Evolutionary conservation across 1,284 basidiomycete species (phyloP), one percentile per base, ranked within the genome.

Genomic region (Ceratobasidium sp.): DNA sequence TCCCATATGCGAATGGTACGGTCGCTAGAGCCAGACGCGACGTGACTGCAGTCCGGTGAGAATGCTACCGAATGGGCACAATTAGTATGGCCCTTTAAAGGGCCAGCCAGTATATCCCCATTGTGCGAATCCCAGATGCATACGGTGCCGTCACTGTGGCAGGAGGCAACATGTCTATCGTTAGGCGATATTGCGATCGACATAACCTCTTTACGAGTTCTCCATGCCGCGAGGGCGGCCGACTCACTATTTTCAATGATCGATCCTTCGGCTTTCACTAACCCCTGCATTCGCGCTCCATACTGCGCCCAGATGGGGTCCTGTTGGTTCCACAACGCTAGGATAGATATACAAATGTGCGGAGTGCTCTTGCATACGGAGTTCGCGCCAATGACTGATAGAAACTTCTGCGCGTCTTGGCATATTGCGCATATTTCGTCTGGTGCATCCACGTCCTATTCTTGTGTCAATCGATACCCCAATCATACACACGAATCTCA

Each of bases 81-180:
- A 1, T 18, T 18, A 49, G 16, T n/a, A 8, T 49, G 48, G 18
- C 16, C 21, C 21, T 23, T 23, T 9, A 16, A 4, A 33, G 30
- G 30, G 30, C 30, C 30, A 33, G 30, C 30, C 30, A 33, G 30
- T 33, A 33, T 33, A 33, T 21, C 44, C 8, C 62, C 62, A 3
- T 40, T 66, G 9, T 51, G 9, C 6, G 61, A 28, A 72, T 72
- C 61, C 71, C 71, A 72, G 16, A 72, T 7, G 11, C 61, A 46
- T 7, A 72, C 5, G 8, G 49, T 66, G 21, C 16, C n/a, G 28
- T 72, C 51, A 1, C 56, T 14, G 16, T 28, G n/a, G n/a, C 61
- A 46, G 8, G 46, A 64, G 30, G 48, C 71, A 21, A 72, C 53
- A 30, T 12, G 6, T 36, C 9, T 53, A 9, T 61, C 49, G 33